Conservation (phyloP, 2,329 filamentous ascomycete species). For the Fusarium chlamydosporum region DNA sequence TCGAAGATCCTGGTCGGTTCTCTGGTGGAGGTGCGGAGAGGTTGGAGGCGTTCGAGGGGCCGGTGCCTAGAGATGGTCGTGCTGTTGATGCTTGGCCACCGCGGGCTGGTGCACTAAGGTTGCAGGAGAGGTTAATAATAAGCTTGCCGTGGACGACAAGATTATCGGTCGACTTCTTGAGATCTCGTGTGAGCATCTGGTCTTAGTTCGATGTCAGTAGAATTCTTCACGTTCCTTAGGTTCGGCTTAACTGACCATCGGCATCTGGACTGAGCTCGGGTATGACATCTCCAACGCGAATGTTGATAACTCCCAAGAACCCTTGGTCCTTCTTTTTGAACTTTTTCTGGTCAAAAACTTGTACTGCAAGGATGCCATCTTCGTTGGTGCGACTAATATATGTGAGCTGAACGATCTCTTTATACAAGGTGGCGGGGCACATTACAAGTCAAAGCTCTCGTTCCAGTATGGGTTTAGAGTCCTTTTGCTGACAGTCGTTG, state of each 20-base stretch:
- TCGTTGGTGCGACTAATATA: constrained; percentile 83
- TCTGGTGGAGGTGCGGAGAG: constrained; percentile 61
- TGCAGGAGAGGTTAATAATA: constrained; percentile 95
- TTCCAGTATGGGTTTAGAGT: constrained; percentile 99
- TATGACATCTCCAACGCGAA: constrained; percentile 93
- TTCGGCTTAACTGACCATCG: constrained; percentile 77
- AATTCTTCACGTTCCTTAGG: constrained; percentile 47
- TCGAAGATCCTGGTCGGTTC: constrained; percentile 67
- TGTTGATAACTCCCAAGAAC: constrained; percentile 97
- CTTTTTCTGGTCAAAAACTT: constrained; percentile 99
- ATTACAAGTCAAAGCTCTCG: constrained; percentile 97
- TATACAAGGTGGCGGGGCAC: constrained; percentile 52
- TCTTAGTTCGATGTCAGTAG: constrained; percentile 65
- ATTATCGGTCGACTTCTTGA: constrained; percentile 98
- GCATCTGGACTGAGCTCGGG: constrained; percentile 85
- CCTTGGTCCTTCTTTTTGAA: constrained; percentile 99
- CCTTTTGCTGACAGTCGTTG: constrained; percentile 96
- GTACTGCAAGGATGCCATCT: constrained; percentile 95
- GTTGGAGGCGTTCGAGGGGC: constrained; percentile 61
- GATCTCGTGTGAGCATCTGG: constrained; percentile 97
- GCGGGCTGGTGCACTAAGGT: constrained; percentile 79
- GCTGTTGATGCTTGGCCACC: constrained; percentile 61
- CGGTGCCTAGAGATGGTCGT: constrained; percentile 62
- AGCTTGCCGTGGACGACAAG: constrained; percentile 97
- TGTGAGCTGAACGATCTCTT: constrained; percentile 31